Evolutionary conservation across 2,329 filamentous ascomycete species (phyloP).

Genomic region (Botrytis fabae): DNA sequence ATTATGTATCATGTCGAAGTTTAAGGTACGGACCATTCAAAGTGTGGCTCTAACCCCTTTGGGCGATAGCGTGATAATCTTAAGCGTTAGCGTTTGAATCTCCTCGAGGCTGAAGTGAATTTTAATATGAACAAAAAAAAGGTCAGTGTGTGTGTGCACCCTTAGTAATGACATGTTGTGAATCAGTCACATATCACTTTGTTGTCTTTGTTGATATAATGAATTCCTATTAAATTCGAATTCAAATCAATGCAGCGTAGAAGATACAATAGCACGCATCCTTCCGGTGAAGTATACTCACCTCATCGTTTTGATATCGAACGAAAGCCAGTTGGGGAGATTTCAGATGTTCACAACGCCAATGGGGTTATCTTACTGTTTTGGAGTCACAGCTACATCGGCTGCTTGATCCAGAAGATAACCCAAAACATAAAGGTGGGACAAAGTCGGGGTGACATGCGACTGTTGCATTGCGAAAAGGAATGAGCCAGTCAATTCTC

Average conservation of each 20-base stretch:
- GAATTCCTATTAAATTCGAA: background rate
- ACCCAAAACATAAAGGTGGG: background rate
- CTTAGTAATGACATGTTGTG: background rate
- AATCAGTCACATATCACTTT: background rate
- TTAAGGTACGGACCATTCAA: slow-evolving; percentile 6
- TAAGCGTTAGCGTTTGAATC: background rate
- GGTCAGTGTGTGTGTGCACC: slow-evolving; percentile 6
- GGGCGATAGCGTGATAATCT: background rate
- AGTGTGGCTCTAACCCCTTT: background rate
- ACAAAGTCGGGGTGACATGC: slow-evolving; percentile 14
- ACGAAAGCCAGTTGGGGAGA: background rate
- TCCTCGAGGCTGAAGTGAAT: slow-evolving; percentile 13
- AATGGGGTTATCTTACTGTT: background rate
- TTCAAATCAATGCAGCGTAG: background rate
- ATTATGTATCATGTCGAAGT: slow-evolving; percentile 9
- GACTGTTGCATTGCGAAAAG: slow-evolving; percentile 14
- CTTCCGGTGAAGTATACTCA: background rate
- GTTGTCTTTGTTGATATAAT: background rate
- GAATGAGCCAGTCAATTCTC: background rate
- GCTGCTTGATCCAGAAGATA: background rate
- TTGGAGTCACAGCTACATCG: background rate
- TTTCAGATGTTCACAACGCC: background rate
- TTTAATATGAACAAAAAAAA: background rate
- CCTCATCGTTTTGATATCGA: background rate
- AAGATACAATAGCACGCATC: background rate